Evolutionary conservation across 2,329 filamentous ascomycete species (phyloP).

Genomic region (Fusarium euwallaceae): DNA sequence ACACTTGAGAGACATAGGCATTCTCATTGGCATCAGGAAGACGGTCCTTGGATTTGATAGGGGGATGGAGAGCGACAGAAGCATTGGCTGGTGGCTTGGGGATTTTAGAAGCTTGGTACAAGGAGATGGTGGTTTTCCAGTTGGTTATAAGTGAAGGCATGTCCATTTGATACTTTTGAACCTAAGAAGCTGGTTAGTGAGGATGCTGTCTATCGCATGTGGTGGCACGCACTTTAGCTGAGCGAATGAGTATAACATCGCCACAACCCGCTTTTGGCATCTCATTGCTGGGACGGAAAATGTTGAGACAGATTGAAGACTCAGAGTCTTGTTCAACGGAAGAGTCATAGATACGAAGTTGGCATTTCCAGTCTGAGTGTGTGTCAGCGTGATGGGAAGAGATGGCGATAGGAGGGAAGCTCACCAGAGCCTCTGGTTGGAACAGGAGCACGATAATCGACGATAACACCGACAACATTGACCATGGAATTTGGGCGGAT

Average conservation of each 20-base stretch:
- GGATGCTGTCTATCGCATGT: background rate
- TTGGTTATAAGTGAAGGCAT: slow-evolving; percentile 61
- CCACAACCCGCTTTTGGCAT: slow-evolving; percentile 62
- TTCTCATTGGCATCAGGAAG: slow-evolving; percentile 49
- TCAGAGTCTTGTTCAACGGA: slow-evolving; percentile 61
- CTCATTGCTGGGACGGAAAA: slow-evolving; percentile 68
- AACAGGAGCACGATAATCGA: slow-evolving; percentile 70
- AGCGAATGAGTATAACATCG: slow-evolving; percentile 60
- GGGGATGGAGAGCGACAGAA: slow-evolving; percentile 44
- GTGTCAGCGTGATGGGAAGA: slow-evolving; percentile 8
- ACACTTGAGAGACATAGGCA: slow-evolving; percentile 63
- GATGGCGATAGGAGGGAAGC: slow-evolving; percentile 10
- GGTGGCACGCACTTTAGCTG: slow-evolving; percentile 62
- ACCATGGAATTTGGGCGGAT: slow-evolving; percentile 52
- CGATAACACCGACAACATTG: slow-evolving; percentile 78
- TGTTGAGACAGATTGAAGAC: slow-evolving; percentile 62
- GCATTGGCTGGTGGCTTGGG: slow-evolving; percentile 55
- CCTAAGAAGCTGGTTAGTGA: slow-evolving; percentile 48
- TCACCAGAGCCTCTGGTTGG: slow-evolving; percentile 66
- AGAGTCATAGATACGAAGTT: slow-evolving; percentile 71
- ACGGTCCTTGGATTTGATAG: slow-evolving; percentile 34
- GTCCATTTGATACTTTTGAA: slow-evolving; percentile 54
- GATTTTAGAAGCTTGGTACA: slow-evolving; percentile 55
- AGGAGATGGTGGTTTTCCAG: slow-evolving; percentile 56
- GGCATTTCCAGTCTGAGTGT: slow-evolving; percentile 69